Conservation (phyloP, 352 stramenopile species). For the Phytophthora lateralis region DNA sequence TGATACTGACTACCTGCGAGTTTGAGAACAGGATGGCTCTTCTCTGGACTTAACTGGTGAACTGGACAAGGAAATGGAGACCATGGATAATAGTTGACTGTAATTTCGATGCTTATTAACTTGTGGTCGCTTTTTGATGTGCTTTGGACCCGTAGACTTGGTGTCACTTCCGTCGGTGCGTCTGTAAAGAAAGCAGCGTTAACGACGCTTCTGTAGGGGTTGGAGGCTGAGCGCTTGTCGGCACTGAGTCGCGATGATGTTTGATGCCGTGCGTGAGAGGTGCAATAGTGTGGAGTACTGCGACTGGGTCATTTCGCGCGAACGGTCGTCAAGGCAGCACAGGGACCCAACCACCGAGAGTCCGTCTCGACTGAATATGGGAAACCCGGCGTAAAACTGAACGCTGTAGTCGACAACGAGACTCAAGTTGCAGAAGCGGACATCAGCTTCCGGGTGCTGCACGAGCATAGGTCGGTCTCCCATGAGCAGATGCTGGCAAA, state of each 20-base stretch:
- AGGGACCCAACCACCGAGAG: conserved; percentile 33
- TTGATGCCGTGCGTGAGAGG: conserved; percentile 26
- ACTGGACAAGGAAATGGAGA: background rate
- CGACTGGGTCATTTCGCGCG: conserved; percentile 34
- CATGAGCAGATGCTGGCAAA: conserved; percentile 62
- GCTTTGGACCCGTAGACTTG: background rate
- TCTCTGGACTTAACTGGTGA: background rate
- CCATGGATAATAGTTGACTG: background rate
- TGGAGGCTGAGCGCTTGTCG: conserved; percentile 5
- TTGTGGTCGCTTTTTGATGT: background rate
- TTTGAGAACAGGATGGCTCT: background rate
- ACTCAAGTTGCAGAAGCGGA: conserved; percentile 50
- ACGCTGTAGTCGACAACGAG: conserved; percentile 35
- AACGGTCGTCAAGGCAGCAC: conserved; percentile 30
- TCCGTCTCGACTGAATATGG: conserved; percentile 28
- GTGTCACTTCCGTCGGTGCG: conserved; percentile 2
- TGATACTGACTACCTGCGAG: conserved; percentile 1
- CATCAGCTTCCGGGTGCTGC: conserved; percentile 54
- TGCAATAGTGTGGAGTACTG: conserved; percentile 38
- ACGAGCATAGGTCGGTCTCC: conserved; percentile 52
- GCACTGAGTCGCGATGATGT: conserved; percentile 19
- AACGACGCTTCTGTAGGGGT: conserved; percentile 1
- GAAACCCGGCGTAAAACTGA: conserved; percentile 65
- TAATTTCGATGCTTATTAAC: background rate
- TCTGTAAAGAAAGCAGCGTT: background rate